Evolutionary conservation across 2,329 filamentous ascomycete species (phyloP).

Genomic region (Madurella fahalii): DNA sequence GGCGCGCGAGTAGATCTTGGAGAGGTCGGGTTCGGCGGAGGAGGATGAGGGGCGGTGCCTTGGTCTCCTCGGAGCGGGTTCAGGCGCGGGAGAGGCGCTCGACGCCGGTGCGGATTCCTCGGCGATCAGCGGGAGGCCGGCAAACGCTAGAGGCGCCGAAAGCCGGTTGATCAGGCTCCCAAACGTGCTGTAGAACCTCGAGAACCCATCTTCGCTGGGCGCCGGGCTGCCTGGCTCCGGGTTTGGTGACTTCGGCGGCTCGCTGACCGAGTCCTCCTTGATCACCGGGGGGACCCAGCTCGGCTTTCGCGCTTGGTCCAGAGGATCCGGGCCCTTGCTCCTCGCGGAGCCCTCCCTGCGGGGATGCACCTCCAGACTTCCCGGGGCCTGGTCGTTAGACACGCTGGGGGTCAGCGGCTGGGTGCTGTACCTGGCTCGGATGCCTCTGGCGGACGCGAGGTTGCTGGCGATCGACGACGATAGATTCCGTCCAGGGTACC

Average conservation of each 20-base stretch:
- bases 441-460: slow-evolving; percentile 79
- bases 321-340: slow-evolving; percentile 40
- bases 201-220: slow-evolving; percentile 70
- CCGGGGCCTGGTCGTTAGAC: slow-evolving; percentile 69
- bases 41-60: slow-evolving; percentile 29
- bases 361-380: slow-evolving; percentile 59
- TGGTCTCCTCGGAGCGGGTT: slow-evolving; percentile 36
- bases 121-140: slow-evolving; percentile 73
- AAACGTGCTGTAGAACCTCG: slow-evolving; percentile 88
- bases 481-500: slow-evolving; percentile 61
- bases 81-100: slow-evolving; percentile 36
- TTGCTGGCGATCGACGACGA: slow-evolving; percentile 86
- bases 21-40: slow-evolving; percentile 66
- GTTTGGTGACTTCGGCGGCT: slow-evolving; percentile 24
- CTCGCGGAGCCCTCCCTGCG: slow-evolving; percentile 51
- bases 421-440: slow-evolving; percentile 60
- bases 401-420: slow-evolving; percentile 68
- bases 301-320: slow-evolving; percentile 51
- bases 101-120: slow-evolving; percentile 41
- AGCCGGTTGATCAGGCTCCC: slow-evolving; percentile 83
- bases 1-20: slow-evolving; percentile 78
- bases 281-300: slow-evolving; percentile 47
- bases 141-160: slow-evolving; percentile 87
- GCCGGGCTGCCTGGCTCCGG: slow-evolving; percentile 17
- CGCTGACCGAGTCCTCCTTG: slow-evolving; percentile 24